Base-by-base conservation (phyloP, 208 protist genomes). In the Leptomonas pyrrhocoris region DNA sequence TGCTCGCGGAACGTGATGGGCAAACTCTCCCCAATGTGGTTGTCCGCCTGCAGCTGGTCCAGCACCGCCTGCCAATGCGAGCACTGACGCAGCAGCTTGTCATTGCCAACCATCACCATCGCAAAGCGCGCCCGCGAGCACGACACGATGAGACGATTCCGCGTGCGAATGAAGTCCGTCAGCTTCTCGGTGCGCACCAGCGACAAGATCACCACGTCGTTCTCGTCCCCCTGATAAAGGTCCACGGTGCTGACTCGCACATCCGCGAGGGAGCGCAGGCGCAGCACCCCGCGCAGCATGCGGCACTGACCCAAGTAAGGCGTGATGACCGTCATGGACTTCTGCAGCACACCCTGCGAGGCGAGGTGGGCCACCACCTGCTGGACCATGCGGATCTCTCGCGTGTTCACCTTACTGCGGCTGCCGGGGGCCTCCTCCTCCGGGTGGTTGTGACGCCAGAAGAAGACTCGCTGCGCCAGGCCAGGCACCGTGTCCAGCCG, bases 141-240 rank as follows among this genome's bases (percentile, higher is more conserved):
- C 27, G 88, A 83, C 30, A 99, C 98, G 66, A 98, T 98, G 66
- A 98, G 85, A 36, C 98, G 93, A 60, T 98, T 97, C 16, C 85
- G 77, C 55, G 91, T 95, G 30, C 85, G 80, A 53, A 98, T 83
- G 65, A 99, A 99, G 40, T 98, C 96, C 25, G 98, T 98, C 68
- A 96, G 61, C 56, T 83, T 85, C 70, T 97, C 96, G 38, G 92
- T 98, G 4, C 98, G 90, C 43, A 98, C 96, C 28, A 98, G 67
- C 3, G 94, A 98, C 31, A 98, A 68, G 54, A 99, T 85, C 16
- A 99, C 88, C 30, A 98, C 64, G 56, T 98, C 93, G 54, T 94
- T 94, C 81, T 99, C 97, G 59, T 98, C 93, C 21, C 98, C 97
- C 66, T 99, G 98, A 81, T 92, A 98, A 23, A 97, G 89, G 80